These are phyloP conservation scores for Omphalotus guepiniiformis DNA, from an alignment of 768 basidiomycete species.

Conservation along the genomic window DNA sequence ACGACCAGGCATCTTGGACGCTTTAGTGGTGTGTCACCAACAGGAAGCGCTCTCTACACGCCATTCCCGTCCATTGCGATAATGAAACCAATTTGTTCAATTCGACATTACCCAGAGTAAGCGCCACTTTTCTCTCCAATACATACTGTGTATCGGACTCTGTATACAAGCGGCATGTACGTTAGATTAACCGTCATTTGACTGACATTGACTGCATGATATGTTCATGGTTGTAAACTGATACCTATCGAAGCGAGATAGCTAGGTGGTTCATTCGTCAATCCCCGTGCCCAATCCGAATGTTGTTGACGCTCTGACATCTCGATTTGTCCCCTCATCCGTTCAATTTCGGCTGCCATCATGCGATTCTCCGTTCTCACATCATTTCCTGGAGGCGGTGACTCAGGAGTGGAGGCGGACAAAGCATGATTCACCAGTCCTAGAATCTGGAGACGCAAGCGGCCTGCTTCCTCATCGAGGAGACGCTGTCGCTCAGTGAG, in stretches of 20 bases:
- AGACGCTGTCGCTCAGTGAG: conserved; percentile 1
- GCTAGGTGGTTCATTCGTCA: conserved; percentile 5
- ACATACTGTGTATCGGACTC: too few relatives aligned
- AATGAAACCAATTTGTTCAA: too few relatives aligned
- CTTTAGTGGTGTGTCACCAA: background rate
- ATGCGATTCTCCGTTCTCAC: background rate
- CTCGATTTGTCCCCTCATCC: conserved; percentile 1
- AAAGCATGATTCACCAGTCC: conserved; percentile 3
- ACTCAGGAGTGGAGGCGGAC: background rate
- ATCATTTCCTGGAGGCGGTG: background rate
- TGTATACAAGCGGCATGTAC: too few relatives aligned
- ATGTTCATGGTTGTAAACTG: too few relatives aligned
- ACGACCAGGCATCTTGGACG: conserved; percentile 5
- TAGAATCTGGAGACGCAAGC: conserved; percentile 5
- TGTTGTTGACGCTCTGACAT: background rate
- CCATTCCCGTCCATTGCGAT: too few relatives aligned
- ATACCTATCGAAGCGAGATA: conserved; percentile 2
- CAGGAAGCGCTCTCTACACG: too few relatives aligned
- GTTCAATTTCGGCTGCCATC: background rate
- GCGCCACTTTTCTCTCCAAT: too few relatives aligned
- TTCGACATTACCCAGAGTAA: too few relatives aligned
- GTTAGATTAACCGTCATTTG: too few relatives aligned
- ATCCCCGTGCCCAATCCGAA: conserved; percentile 4
- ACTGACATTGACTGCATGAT: background rate
- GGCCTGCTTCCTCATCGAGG: conserved; percentile 2